Evolutionary conservation across 495 filamentous ascomycete genomes (phyloP).

Genomic region (Neurospora cerealis): DNA sequence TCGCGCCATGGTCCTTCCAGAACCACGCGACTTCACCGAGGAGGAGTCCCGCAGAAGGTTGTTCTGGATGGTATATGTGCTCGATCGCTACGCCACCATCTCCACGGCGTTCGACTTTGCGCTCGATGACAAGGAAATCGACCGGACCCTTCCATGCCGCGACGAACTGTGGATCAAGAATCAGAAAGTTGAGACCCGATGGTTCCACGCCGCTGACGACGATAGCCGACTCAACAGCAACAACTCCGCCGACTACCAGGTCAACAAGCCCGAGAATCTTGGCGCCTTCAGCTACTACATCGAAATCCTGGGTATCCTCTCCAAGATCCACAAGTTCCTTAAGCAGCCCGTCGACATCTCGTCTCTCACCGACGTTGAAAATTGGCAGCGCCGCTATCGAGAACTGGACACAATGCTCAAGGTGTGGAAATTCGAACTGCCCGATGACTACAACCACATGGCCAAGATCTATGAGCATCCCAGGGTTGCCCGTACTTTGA

Average conservation of each 20-base stretch:
- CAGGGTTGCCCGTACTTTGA: conserved; percentile 52
- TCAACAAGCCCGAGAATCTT: conserved; percentile 67
- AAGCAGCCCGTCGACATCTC: conserved; percentile 84
- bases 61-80: conserved; percentile 88
- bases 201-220: conserved; percentile 54
- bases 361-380: conserved; percentile 70
- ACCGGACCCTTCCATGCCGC: conserved; percentile 74
- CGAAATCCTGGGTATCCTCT: conserved; percentile 76
- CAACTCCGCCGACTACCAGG: conserved; percentile 43
- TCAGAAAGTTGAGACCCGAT: conserved; percentile 69
- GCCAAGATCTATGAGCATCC: conserved; percentile 54
- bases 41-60: conserved; percentile 73
- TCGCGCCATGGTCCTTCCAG: conserved; percentile 69
- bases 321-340: conserved; percentile 74
- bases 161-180: conserved; percentile 81
- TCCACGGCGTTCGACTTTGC: conserved; percentile 87
- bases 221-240: conserved; percentile 7
- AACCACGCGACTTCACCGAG: conserved; percentile 76
- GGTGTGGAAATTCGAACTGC: conserved; percentile 74
- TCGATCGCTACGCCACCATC: conserved; percentile 81
- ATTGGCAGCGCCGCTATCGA: conserved; percentile 80
- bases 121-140: conserved; percentile 77
- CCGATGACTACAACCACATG: conserved; percentile 71
- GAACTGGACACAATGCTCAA: conserved; percentile 69
- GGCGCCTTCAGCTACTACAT: conserved; percentile 80